Percentiles rank a stretch among this genome's conserved stretches.
These are phyloP conservation scores for Bolboschoenoplectus hybrid DNA, from an alignment of 202 grass and related monocot species.

Conservation along the genomic window DNA sequence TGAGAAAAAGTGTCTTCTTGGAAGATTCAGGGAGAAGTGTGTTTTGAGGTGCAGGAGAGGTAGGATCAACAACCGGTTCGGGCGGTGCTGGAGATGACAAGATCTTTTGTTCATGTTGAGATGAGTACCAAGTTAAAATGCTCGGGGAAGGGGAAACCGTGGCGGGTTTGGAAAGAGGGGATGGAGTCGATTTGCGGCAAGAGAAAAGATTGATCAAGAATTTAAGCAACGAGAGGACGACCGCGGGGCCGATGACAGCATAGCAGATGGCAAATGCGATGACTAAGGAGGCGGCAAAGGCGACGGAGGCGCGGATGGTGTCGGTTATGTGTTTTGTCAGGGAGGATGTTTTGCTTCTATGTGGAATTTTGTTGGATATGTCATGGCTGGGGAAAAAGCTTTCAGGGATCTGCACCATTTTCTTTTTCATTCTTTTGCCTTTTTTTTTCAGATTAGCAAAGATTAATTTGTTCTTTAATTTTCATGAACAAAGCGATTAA, in stretches of 20 bases:
- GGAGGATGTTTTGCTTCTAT: neutral
- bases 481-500: neutral
- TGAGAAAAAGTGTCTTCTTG: constrained; percentile 4
- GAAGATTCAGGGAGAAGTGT: constrained; percentile 4
- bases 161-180: neutral
- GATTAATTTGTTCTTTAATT: neutral
- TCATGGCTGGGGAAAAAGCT: neutral
- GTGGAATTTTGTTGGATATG: neutral
- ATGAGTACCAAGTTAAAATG: neutral
- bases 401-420: neutral
- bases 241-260: neutral
- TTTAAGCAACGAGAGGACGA: neutral
- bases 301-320: neutral
- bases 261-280: constrained; percentile 4
- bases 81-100: neutral
- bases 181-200: neutral
- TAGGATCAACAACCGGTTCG: neutral
- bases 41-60: neutral
- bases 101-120: neutral
- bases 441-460: neutral
- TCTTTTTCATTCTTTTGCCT: neutral
- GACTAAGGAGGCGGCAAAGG: neutral
- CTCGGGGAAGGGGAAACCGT: neutral
- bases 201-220: neutral
- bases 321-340: neutral